A percentile compares a stretch with the other conserved stretches of the same genome.
phyloP scores from a whole-genome alignment of 352 stramenopile genomes.

The Globisporangium acanthophoron region DNA sequence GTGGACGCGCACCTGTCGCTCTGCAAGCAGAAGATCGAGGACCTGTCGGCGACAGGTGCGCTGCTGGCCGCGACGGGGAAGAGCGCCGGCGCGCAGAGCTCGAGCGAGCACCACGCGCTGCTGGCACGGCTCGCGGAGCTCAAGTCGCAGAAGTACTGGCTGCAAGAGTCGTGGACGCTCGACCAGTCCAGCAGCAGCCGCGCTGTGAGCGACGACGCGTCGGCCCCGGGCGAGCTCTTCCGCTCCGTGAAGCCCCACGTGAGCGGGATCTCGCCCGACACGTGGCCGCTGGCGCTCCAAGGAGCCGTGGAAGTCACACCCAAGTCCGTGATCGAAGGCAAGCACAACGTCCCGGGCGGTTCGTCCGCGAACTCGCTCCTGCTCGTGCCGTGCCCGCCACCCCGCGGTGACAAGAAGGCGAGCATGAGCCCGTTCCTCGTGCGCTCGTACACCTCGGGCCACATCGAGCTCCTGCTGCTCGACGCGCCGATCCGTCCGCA shows the following conservation, averaged over 20 bases:
- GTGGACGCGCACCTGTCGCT: constrained; percentile 55
- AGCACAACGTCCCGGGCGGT: constrained; percentile 34
- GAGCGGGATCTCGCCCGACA: constrained; percentile 66
- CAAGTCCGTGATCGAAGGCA: constrained; percentile 52
- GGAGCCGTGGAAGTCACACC: constrained; percentile 53
- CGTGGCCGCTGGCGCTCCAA: constrained; percentile 71
- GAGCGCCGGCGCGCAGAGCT: neutral
- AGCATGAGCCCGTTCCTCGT: constrained; percentile 50
- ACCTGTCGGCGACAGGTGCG: constrained; percentile 1
- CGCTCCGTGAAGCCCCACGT: constrained; percentile 51
- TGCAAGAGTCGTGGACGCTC: constrained; percentile 54
- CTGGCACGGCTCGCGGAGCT: constrained; percentile 45
- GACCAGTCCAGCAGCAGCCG: constrained; percentile 9
- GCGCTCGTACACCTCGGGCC: constrained; percentile 63
- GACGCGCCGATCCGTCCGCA: constrained; percentile 53
- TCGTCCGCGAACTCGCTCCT: constrained; percentile 47
- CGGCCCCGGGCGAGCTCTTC: constrained; percentile 18
- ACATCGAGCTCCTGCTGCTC: constrained; percentile 69
- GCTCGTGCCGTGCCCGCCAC: constrained; percentile 33
- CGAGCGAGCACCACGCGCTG: constrained; percentile 16
- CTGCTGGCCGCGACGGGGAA: constrained; percentile 1
- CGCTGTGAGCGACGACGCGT: neutral
- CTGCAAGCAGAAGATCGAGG: constrained; percentile 40
- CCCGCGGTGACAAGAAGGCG: constrained; percentile 24
- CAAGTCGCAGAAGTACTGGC: constrained; percentile 84